Base-by-base conservation (phyloP, 1,284 basidiomycete species). In the Rhizoctonia solani region DNA sequence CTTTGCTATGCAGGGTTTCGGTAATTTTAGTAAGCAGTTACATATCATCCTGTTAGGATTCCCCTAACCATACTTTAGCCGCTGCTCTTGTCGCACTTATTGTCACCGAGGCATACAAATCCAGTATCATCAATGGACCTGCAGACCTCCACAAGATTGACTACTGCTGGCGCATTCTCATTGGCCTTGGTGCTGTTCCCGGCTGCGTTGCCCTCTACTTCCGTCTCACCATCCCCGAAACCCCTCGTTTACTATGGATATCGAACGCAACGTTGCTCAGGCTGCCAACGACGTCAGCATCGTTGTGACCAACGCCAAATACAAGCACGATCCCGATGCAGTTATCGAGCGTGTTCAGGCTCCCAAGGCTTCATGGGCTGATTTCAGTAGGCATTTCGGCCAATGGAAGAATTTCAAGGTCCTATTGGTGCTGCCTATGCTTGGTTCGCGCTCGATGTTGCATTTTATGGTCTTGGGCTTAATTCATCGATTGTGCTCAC, bases 201-300 rank as follows among this genome's bases (percentile, higher is more conserved):
- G 79, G 75, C 21, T 71, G 71, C 68, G 72, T 77, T 44, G 78
- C 79, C n/a, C 76, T 80, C 55, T 83, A 82, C 77, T 82, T 81
- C 79, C 80, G 76, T 61, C 74, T 77, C 52, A 77, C 75, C 69
- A 80, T 80, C 70, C 77, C 80, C 69, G 81, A 81, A 74, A 82
- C 81, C 14, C 74, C 91, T 39, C 89, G 92, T 72, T 95, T 90
- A 94, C 91, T 68, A 91, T 94, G 87, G 92, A 93, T 79, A 85
- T 94, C 72, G 90, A 93, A 79, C 86, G 90, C 69, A 91, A 93
- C 77, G 82, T 93, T 70, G 80, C 84, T 72, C 87, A 89, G 74
- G 90, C 90, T 9, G 74, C 84, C 13, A 78, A 82, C 61, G 89
- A 92, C 74, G 87, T 89, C 71, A 80, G 84, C 69, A 82, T 83